These are phyloP conservation scores for Ustilago hordei DNA, from an alignment of 1,284 basidiomycete genomes.

Conservation along the genomic window DNA sequence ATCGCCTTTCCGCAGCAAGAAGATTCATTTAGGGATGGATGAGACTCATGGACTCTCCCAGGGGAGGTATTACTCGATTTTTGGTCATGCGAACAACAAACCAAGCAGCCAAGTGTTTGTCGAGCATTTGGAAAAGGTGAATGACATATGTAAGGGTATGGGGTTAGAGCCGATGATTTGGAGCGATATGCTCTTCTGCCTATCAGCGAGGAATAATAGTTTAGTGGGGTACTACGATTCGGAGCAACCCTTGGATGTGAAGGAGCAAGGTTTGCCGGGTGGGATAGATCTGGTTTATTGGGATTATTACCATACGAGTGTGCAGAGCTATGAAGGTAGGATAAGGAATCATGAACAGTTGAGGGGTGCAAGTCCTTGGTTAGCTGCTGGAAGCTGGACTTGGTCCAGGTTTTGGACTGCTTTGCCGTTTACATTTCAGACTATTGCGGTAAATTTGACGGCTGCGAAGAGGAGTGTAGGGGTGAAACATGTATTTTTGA, in stretches of 20 bases:
- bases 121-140: conserved; percentile 63
- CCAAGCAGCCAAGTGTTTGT: conserved; percentile 64
- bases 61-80: conserved; percentile 68
- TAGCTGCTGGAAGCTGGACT: conserved; percentile 70
- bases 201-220: conserved; percentile 69
- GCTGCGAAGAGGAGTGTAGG: conserved; percentile 65
- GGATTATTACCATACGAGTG: conserved; percentile 65
- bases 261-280: conserved; percentile 62
- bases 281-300: conserved; percentile 68
- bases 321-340: conserved; percentile 63
- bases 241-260: conserved; percentile 27
- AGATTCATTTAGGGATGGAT: conserved; percentile 61
- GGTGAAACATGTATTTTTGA: conserved; percentile 68
- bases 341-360: conserved; percentile 69
- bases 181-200: conserved; percentile 70
- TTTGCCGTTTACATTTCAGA: conserved; percentile 70
- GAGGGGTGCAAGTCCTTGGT: conserved; percentile 65
- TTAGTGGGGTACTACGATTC: conserved; percentile 69
- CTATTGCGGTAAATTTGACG: conserved; percentile 67
- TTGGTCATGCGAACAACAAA: conserved; percentile 64
- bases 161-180: conserved; percentile 70
- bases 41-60: conserved; percentile 69
- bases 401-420: conserved; percentile 71
- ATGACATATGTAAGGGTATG: conserved; percentile 60
- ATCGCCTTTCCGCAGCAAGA: conserved; percentile 65